Percentiles rank a stretch among this genome's conserved stretches.
These are phyloP conservation scores for Paracorniculantispora psalliotae DNA, from an alignment of 2,329 filamentous ascomycete genomes.

Conservation along the genomic window DNA sequence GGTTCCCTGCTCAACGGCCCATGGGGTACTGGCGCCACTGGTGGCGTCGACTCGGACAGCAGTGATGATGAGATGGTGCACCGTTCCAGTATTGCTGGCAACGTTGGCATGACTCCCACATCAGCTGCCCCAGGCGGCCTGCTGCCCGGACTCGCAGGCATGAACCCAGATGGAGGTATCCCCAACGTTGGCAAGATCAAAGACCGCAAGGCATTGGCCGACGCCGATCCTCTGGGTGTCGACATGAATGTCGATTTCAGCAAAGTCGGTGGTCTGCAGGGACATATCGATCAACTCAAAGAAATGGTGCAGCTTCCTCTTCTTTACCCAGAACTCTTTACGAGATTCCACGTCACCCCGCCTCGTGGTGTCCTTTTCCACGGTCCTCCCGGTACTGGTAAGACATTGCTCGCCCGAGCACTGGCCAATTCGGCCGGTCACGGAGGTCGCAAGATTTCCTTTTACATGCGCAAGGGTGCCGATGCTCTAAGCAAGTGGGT, in stretches of 20 bases:
- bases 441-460: constrained; percentile 90
- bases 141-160: constrained; percentile 35
- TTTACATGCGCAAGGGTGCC: constrained; percentile 98
- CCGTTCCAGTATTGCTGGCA: constrained; percentile 52
- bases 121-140: constrained; percentile 43
- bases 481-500: constrained; percentile 99
- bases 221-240: constrained; percentile 90
- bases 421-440: constrained; percentile 86
- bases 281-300: constrained; percentile 94
- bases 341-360: constrained; percentile 85
- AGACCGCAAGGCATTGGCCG: constrained; percentile 84
- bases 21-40: constrained; percentile 68
- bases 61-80: constrained; percentile 86
- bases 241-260: constrained; percentile 91
- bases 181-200: constrained; percentile 91
- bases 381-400: constrained; percentile 94
- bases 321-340: constrained; percentile 91
- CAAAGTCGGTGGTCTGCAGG: constrained; percentile 85
- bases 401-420: constrained; percentile 90
- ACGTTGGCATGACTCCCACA: constrained; percentile 58
- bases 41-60: constrained; percentile 86
- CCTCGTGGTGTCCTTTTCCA: constrained; percentile 95
- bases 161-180: constrained; percentile 41
- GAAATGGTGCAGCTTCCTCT: constrained; percentile 97
- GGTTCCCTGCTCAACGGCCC: constrained; percentile 69